Base-by-base conservation (phyloP, 495 filamentous ascomycete species). In the Penicillium desertorum region DNA sequence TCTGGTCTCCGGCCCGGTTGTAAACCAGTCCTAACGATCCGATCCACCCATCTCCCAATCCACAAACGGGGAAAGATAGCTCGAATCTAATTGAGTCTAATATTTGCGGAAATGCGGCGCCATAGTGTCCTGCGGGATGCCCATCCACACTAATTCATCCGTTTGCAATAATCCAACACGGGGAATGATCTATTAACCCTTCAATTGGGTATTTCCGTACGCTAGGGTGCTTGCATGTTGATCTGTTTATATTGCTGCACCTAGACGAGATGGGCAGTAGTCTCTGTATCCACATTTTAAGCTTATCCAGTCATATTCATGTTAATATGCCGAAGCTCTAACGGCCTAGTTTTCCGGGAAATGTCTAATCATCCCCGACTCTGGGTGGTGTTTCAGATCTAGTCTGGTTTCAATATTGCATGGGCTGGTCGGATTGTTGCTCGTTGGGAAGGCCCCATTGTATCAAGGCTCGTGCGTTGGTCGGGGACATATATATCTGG, bases 1-100 rank as follows among this genome's bases (percentile, higher is more conserved):
- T 62, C 47, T 63, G 37, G 43, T 48, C 11, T 27, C 54, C 45
- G 41, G 65, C 45, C 57, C 22, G 22, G 47, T 68, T 66, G 8
- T n/a, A 43, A 68, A 68, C 44, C 30, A 41, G 57, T 46, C 54
- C 45, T 22, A 60, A 58, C 54, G 43, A 59, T 56, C 62, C 51
- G 56, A 45, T 57, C 56, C 45, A 41, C 43, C 30, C 37, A 60
- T 44, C 23, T 17, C 34, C 4, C 29, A 53, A 54, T 45, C 60
- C 46, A 59, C 60, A 68, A 65, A 59, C 45, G 46, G 61, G 22
- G 37, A 8, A 20, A 50, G 34, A 25, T 45, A 19, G 37, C 25
- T 37, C 43, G 22, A 55, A 39, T 14, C 37, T 41, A 45, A 59
- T 58, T 34, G 41, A 53, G 16, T 27, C 0, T 14, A n/a, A 49